Base-by-base conservation (phyloP, 257 asterid genomes). In the Penstemon newberryi region DNA sequence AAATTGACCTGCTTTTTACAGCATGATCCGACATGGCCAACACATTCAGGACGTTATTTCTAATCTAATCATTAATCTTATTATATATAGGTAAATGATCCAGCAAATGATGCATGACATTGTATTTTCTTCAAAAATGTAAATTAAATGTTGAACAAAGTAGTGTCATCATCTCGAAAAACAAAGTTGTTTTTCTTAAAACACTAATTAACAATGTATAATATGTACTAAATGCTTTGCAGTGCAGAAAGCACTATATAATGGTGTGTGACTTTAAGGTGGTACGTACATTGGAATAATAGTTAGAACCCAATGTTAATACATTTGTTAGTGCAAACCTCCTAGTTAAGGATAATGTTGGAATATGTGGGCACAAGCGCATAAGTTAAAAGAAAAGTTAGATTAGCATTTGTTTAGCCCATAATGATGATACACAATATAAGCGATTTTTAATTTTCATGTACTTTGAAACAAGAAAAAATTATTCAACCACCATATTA, bases 261-360 rank as follows among this genome's bases (percentile, higher is more conserved):
- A 44, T 45, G 12, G 25, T 56, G 69, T 76, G 63, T 40, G 72
- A 40, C 55, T 71, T 77, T 77, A 66, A 76, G 76, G 67, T 67
- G 65, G 75, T 62, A 73, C 50, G 53, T 46, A 46, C 9, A 18
- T 63, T 63, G 47, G 71, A 43, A 49, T 54, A 71, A 63, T 63
- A 59, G 49, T 39, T 69, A 7, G 38, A 51, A 49, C 75, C 47
- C 50, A 9, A 66, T 41, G 41, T 65, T 47, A 67, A 41, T 8
- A 11, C 57, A 53, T 58, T 37, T 5, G 12, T 42, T 69, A 64
- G 67, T 55, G 42, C 37, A 52, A 38, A 10, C 47, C 71, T 45
- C 42, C 33, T 54, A 43, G 72, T 70, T 57, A 63, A 49, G 70
- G 74, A 79, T 68, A 76, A 69, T 76, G 79, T 80, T 76, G 84